These are phyloP conservation scores for Sarcodon sp. DNA, from an alignment of 768 basidiomycete genomes.

Conservation along the genomic window DNA sequence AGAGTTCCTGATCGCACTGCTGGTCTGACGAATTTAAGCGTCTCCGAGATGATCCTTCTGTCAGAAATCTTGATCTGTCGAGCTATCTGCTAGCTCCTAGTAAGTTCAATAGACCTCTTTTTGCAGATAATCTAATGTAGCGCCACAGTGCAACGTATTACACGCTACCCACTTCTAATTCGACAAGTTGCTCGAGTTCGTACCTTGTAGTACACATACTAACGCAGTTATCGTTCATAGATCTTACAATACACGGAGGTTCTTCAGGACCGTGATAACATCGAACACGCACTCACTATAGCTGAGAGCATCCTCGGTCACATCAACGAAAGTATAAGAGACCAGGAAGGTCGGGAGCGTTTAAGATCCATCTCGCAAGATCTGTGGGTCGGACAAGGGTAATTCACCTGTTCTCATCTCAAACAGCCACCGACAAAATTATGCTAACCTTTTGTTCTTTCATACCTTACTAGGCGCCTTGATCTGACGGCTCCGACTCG, in stretches of 20 bases:
- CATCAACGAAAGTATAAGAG: conserved; percentile 85
- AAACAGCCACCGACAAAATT: neutral
- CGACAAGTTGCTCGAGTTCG: conserved; percentile 37
- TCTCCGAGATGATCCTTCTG: conserved; percentile 64
- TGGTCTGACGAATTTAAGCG: conserved; percentile 24
- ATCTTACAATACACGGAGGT: conserved; percentile 71
- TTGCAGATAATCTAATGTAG: neutral
- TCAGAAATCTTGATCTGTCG: conserved; percentile 76
- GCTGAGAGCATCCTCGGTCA: conserved; percentile 63
- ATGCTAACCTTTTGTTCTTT: neutral
- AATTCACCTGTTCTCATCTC: conserved; percentile 9
- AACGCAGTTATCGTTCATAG: conserved; percentile 17
- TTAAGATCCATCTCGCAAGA: conserved; percentile 62
- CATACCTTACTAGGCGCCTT: conserved; percentile 35
- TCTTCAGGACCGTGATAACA: conserved; percentile 43
- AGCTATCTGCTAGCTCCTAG: conserved; percentile 90
- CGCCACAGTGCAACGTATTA: conserved; percentile 81
- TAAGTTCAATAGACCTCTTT: conserved; percentile 21
- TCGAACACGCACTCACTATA: conserved; percentile 41
- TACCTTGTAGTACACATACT: neutral
- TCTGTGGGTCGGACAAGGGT: conserved; percentile 86
- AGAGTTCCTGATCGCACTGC: neutral
- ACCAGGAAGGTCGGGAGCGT: conserved; percentile 72
- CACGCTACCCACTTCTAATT: conserved; percentile 85
- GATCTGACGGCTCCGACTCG: conserved; percentile 89